These are phyloP conservation scores for Penicillium mononematosum DNA, from an alignment of 495 filamentous ascomycete genomes.

Conservation along the genomic window DNA sequence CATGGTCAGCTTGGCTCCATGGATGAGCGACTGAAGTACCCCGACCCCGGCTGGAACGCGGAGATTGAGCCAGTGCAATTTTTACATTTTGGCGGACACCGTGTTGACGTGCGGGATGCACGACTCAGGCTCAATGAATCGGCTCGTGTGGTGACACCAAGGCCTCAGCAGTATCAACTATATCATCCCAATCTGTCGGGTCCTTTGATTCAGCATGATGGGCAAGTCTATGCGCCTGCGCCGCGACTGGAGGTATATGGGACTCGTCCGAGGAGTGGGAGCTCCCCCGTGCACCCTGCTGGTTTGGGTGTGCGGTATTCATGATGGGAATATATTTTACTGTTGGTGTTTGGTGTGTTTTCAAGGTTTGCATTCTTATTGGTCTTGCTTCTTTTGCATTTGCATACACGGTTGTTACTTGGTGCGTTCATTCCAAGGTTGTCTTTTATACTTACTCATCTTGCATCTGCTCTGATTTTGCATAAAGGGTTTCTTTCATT, in stretches of 20 bases:
- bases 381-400: neutral
- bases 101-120: slow-evolving; percentile 36
- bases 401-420: neutral
- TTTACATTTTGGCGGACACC: slow-evolving; percentile 31
- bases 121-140: slow-evolving; percentile 26
- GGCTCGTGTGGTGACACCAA: slow-evolving; percentile 16
- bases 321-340: neutral
- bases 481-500: neutral
- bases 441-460: neutral
- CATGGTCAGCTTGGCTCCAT: slow-evolving; percentile 21
- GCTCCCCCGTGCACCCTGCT: slow-evolving; percentile 46
- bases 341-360: neutral
- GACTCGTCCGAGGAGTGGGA: slow-evolving; percentile 49
- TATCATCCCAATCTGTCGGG: slow-evolving; percentile 39
- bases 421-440: too few relatives aligned
- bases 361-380: neutral
- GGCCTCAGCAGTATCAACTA: slow-evolving; percentile 24
- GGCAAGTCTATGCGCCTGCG: slow-evolving; percentile 21
- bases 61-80: slow-evolving; percentile 19
- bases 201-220: slow-evolving; percentile 31
- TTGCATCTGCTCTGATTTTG: neutral
- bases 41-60: slow-evolving; percentile 22
- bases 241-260: slow-evolving; percentile 21
- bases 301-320: slow-evolving; percentile 28
- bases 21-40: slow-evolving; percentile 21